Percentiles rank a stretch among this genome's conserved stretches.
phyloP scores from a whole-genome alignment of 768 basidiomycete species.

The Phlegmacium glaucopus region DNA sequence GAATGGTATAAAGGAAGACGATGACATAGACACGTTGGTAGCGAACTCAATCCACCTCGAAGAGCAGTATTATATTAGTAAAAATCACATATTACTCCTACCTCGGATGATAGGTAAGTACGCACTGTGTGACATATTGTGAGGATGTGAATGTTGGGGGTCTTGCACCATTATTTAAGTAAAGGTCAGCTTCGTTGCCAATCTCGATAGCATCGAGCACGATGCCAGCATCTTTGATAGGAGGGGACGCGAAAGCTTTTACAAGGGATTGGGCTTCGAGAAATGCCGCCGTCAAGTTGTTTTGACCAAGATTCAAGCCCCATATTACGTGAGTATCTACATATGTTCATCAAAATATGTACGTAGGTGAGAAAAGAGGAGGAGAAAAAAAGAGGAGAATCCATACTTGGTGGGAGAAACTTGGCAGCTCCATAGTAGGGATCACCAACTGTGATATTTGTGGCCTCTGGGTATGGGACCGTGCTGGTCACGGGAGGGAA shows the following conservation, averaged over 20 bases:
- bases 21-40: constrained; percentile 38
- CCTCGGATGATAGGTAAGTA: constrained; percentile 7
- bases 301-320: constrained; percentile 62
- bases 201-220: constrained; percentile 56
- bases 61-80: background rate
- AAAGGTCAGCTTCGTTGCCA: constrained; percentile 62
- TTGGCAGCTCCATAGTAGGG: constrained; percentile 50
- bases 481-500: constrained; percentile 48
- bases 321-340: constrained; percentile 64
- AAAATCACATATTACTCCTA: background rate
- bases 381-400: constrained; percentile 1
- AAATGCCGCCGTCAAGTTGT: constrained; percentile 47
- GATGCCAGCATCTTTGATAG: constrained; percentile 37
- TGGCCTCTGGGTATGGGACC: constrained; percentile 67
- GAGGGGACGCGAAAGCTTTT: constrained; percentile 42
- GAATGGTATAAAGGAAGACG: constrained; percentile 39
- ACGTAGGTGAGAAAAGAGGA: background rate
- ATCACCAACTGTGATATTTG: constrained; percentile 54
- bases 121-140: constrained; percentile 50
- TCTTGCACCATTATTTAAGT: constrained; percentile 42
- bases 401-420: constrained; percentile 47
- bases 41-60: constrained; percentile 54
- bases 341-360: background rate
- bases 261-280: constrained; percentile 46
- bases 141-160: constrained; percentile 29